These are phyloP conservation scores for Candida palmyrensis DNA, from an alignment of 805 yeast species.

Conservation along the genomic window DNA sequence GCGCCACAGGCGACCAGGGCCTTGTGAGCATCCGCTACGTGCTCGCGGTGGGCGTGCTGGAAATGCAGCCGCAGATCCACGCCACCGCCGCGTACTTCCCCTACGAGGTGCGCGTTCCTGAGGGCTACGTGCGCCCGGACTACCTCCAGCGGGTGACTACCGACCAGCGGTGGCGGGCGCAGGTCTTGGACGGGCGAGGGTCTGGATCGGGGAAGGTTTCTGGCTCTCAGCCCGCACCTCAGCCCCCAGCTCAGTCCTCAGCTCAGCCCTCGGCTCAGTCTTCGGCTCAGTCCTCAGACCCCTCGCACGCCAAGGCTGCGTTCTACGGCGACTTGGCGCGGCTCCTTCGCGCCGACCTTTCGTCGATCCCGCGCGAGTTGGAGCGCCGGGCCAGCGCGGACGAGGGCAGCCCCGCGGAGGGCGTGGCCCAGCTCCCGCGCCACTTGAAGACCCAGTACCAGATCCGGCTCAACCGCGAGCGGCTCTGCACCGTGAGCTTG, in stretches of 20 bases:
- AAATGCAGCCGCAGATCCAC: constrained; percentile 11
- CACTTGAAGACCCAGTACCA: constrained; percentile 32
- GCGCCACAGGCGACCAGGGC: constrained; percentile 35
- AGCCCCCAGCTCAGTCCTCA: too few species aligned
- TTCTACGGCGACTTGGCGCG: too few species aligned
- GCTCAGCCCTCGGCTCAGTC: constrained; percentile 9
- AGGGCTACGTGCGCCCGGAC: constrained; percentile 22
- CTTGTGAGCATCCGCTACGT: constrained; percentile 31
- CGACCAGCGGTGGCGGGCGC: constrained; percentile 26
- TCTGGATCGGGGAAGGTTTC: too few species aligned
- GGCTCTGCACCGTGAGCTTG: constrained; percentile 27
- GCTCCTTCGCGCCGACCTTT: too few species aligned
- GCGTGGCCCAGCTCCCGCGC: constrained; percentile 21
- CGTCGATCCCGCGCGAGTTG: constrained; percentile 28
- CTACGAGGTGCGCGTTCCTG: constrained; percentile 19
- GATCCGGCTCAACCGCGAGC: constrained; percentile 26
- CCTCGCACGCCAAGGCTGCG: constrained; percentile 29
- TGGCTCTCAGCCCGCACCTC: constrained; percentile 1
- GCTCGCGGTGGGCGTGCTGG: constrained; percentile 29
- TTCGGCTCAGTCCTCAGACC: constrained; percentile 27
- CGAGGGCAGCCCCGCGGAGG: too few species aligned
- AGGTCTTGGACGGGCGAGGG: constrained; percentile 4
- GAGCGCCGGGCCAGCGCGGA: constrained; percentile 21
- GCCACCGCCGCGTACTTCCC: constrained; percentile 32
- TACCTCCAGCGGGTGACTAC: constrained; percentile 19